A percentile compares a stretch with the other conserved stretches of the same genome.
phyloP scores from a whole-genome alignment of 495 filamentous ascomycete species.

The Podospora australis region DNA sequence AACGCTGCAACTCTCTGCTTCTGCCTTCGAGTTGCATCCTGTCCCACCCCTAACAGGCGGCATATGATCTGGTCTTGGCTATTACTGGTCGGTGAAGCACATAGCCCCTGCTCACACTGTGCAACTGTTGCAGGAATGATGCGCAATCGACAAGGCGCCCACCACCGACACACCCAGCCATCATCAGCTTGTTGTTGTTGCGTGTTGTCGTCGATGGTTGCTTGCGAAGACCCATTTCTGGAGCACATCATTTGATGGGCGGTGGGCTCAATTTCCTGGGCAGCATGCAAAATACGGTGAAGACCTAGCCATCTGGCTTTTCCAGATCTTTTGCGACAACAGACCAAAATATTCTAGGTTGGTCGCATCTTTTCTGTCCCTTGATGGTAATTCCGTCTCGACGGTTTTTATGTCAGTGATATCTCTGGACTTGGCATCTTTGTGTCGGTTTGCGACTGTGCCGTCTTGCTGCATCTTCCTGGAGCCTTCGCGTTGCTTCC shows the following conservation, averaged over 20 bases:
- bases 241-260: background rate
- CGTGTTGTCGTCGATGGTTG: too few species aligned
- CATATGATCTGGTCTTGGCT: background rate
- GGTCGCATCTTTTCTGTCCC: too few species aligned
- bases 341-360: too few species aligned
- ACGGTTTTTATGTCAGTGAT: too few species aligned
- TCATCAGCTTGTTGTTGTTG: too few species aligned
- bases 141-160: background rate
- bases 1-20: background rate
- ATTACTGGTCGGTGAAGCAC: background rate
- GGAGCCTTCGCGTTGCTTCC: conserved; percentile 5
- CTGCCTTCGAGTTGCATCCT: background rate
- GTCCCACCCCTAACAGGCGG: background rate
- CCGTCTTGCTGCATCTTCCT: conserved; percentile 4
- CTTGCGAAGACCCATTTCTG: background rate
- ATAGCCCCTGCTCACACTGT: background rate
- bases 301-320: too few species aligned
- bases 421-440: too few species aligned
- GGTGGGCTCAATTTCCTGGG: background rate
- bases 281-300: too few species aligned
- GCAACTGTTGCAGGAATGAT: background rate
- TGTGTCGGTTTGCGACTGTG: conserved; percentile 4
- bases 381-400: too few species aligned
- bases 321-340: too few species aligned
- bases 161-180: too few species aligned